Evolutionary conservation across 208 protist species (phyloP).

Genomic region (Wallacemonas sp.): DNA sequence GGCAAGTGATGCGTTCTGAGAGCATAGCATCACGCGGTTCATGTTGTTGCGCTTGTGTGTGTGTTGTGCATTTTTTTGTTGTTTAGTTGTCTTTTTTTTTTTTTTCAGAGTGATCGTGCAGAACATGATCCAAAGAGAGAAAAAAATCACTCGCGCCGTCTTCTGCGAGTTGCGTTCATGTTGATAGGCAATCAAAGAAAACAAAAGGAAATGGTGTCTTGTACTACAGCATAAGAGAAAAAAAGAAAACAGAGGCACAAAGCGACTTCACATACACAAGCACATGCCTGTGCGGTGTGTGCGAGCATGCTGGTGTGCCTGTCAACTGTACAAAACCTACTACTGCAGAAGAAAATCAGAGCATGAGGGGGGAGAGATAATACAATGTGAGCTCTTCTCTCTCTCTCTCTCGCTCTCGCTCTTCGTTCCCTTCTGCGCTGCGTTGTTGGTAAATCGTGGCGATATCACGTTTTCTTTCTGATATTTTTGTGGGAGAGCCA

Average conservation of each 20-base stretch:
- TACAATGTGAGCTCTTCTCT: not conserved
- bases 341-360: not conserved
- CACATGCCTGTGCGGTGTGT: no score
- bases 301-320: no score
- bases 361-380: not conserved
- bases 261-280: no score
- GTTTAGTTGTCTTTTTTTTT: not conserved
- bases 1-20: no score
- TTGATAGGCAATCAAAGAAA: conserved; percentile 15
- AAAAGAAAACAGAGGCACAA: no score
- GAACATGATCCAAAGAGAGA: not conserved
- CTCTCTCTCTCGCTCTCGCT: not conserved
- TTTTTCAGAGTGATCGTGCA: not conserved
- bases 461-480: no score
- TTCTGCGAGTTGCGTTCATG: no score
- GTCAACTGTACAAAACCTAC: not conserved
- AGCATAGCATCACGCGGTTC: no score
- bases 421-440: not conserved
- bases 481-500: no score
- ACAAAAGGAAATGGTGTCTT: not conserved
- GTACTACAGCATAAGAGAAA: conserved; percentile 15
- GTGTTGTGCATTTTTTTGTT: conserved; percentile 11
- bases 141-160: no score
- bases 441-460: not conserved
- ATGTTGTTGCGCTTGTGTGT: no score